Conservation (phyloP, 805 yeast genomes). For the Wickerhamiella azyma region DNA sequence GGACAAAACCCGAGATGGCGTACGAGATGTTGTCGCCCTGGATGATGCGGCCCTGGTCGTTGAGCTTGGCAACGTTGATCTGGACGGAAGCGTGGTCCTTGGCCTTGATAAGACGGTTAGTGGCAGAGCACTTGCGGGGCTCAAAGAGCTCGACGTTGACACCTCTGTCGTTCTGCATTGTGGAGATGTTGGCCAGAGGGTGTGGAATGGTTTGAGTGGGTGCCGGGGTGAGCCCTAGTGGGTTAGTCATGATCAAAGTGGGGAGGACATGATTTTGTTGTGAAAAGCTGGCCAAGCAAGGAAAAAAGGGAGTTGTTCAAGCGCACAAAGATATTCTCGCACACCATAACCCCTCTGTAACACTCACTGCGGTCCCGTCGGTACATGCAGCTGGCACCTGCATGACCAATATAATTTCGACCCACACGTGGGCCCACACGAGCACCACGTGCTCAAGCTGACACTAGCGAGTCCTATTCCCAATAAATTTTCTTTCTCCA, state of each 20-base stretch:
- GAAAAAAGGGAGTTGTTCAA: too few relatives aligned
- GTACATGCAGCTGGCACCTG: too few relatives aligned
- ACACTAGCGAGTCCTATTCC: too few relatives aligned
- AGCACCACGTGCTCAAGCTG: too few relatives aligned
- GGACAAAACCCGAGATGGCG: constrained; percentile 94
- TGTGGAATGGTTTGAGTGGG: not conserved
- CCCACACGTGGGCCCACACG: too few relatives aligned
- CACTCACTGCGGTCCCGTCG: too few relatives aligned
- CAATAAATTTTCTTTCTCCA: not conserved
- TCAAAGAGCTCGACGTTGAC: constrained; percentile 99
- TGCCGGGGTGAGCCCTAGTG: not conserved
- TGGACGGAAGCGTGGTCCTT: constrained; percentile 99
- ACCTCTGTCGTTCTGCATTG: constrained; percentile 99
- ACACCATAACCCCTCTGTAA: too few relatives aligned
- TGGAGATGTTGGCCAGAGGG: not conserved
- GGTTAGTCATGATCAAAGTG: not conserved
- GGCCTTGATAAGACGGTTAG: constrained; percentile 99
- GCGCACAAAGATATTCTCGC: too few relatives aligned
- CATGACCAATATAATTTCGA: too few relatives aligned
- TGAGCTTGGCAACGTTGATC: constrained; percentile 97
- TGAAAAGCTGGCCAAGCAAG: too few relatives aligned
- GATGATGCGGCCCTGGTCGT: constrained; percentile 89
- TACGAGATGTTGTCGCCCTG: constrained; percentile 84
- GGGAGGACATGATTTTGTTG: too few relatives aligned
- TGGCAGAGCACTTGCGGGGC: constrained; percentile 99